Evolutionary conservation across 805 yeast genomes (phyloP), one percentile per base, ranked within the genome.

Genomic region (Lipomyces lipofer): DNA sequence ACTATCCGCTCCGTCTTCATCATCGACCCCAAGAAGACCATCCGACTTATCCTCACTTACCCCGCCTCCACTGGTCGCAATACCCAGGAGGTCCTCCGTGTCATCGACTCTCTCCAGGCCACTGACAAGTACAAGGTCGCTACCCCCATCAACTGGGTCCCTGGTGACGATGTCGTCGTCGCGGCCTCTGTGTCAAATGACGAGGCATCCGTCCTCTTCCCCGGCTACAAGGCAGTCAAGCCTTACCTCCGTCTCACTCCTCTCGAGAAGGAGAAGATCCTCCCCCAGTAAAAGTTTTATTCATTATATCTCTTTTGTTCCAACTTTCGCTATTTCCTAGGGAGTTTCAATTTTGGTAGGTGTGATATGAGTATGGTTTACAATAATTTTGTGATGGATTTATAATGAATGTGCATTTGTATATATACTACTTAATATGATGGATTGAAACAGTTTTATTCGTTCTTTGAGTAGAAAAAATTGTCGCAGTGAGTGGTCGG

Each of bases 51-150:
- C 63, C 73, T 91, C 77, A 81, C 92, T 21, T 90, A 90, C 78
- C 97, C 97, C 54, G 94, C 97, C 56, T 85, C 95, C 43, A 84
- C 88, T 58, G 97, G 97, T 71, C 86, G 97, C 80, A 90, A 91
- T 83, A 81, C 96, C 59, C 81, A 87, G 54, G 97, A 90, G 78
- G 92, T 90, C 33, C 78, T 91, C 72, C 86, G 97, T 76, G 95
- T 86, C 53, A 75, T 90, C 62, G 96, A 88, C 71, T 86, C 96
- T 51, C 77, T 90, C 71, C 96, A 89, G 77, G 53, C 64, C 29
- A 83, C 85, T 65, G 97, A 91, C 73, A 78, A 80, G 69, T 76
- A 81, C 73, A 88, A 92, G 67, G 80, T 90, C 63, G 94, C 88
- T 58, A 90, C 97, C 43, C 96, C 96, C 57, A 86, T 88, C 69